phyloP scores from a whole-genome alignment of 768 basidiomycete genomes.

The Mrakia frigida region DNA sequence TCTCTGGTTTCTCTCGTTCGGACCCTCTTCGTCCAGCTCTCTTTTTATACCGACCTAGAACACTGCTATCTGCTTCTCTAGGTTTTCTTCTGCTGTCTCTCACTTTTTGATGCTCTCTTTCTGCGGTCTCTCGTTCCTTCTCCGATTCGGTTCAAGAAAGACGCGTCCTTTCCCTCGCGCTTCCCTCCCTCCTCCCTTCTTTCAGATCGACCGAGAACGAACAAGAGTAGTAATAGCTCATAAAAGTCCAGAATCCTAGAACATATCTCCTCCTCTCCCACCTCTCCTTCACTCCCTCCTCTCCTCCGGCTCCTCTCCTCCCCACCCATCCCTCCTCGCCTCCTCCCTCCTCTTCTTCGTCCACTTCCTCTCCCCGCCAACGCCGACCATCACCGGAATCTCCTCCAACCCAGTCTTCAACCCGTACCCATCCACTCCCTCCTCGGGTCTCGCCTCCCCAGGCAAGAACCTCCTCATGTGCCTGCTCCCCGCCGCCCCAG shows the following conservation, averaged over 20 bases:
- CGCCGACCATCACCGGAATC: background rate
- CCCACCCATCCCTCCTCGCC: slow-evolving; percentile 1
- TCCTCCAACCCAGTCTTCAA: background rate
- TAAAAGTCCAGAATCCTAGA: no score
- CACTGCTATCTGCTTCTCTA: background rate
- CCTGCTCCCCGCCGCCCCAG: background rate
- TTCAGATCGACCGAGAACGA: no score
- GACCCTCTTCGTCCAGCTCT: background rate
- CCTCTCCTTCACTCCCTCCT: background rate
- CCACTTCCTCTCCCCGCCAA: slow-evolving; percentile 1
- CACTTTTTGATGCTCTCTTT: background rate
- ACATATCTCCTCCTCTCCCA: background rate
- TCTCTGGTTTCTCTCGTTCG: background rate
- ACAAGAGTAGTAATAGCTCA: no score
- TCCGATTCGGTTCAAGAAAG: background rate
- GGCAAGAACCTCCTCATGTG: background rate
- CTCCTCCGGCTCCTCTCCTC: background rate
- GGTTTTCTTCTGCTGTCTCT: background rate
- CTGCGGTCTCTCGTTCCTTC: background rate
- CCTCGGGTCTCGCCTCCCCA: background rate
- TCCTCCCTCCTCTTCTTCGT: background rate
- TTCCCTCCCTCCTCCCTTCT: background rate
- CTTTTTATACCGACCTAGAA: no score
- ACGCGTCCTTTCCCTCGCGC: background rate
- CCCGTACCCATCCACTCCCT: slow-evolving; percentile 5